phyloP scores from a whole-genome alignment of 345 rosid genomes.

The Camelina hispida region DNA sequence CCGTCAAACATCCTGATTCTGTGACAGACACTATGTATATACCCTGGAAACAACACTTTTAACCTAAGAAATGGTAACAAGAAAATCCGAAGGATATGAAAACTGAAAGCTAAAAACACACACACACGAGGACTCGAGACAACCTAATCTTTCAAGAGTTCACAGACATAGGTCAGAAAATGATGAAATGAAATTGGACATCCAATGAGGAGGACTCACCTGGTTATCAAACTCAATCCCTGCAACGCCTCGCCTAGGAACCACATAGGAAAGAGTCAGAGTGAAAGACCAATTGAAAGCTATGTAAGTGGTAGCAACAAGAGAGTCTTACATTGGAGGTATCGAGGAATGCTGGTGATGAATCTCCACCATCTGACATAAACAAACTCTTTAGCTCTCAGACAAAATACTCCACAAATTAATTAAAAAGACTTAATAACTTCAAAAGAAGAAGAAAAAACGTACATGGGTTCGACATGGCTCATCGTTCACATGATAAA shows the following conservation, averaged over 20 bases:
- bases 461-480: conserved; percentile 69
- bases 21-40: conserved; percentile 80
- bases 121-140: not conserved
- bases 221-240: conserved; percentile 78
- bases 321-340: conserved; percentile 26
- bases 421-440: not conserved
- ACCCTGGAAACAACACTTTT: conserved; percentile 59
- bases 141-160: not conserved
- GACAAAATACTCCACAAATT: not conserved
- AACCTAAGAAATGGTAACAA: conserved; percentile 1
- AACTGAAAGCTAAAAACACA: not conserved
- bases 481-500: conserved; percentile 54
- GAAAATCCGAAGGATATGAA: conserved; percentile 8
- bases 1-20: conserved; percentile 78
- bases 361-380: conserved; percentile 42
- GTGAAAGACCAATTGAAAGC: not conserved
- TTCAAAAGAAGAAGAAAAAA: not conserved
- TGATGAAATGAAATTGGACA: not conserved
- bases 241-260: conserved; percentile 66
- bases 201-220: conserved; percentile 52
- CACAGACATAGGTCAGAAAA: conserved; percentile 3
- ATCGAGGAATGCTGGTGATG: not conserved
- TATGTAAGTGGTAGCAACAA: conserved; percentile 3
- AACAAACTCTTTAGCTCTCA: conserved; percentile 24
- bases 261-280: not conserved